Percentiles rank a stretch among this genome's conserved stretches.
Conservation (phyloP, 202 grass and related monocot species). For the Eragrostis tef region DNA sequence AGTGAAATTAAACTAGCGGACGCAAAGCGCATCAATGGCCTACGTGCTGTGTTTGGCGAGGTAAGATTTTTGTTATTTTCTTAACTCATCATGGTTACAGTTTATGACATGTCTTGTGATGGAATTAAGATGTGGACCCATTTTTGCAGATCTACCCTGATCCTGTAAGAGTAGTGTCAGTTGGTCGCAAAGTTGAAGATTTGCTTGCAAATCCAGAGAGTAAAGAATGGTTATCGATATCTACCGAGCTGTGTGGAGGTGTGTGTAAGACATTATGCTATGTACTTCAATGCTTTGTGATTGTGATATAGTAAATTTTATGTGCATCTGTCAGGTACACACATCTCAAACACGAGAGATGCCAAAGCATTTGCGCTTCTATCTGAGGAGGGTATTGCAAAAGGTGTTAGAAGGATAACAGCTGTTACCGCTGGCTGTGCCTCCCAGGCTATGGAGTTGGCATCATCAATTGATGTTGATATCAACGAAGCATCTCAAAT, state of each 20-base stretch:
- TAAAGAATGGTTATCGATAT: constrained; percentile 91
- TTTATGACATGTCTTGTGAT: constrained; percentile 28
- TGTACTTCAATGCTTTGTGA: constrained; percentile 9
- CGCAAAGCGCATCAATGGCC: constrained; percentile 79
- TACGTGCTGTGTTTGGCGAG: constrained; percentile 90
- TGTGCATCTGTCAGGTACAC: constrained; percentile 68
- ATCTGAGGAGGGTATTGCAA: constrained; percentile 96
- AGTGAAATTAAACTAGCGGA: constrained; percentile 69
- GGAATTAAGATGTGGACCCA: background rate
- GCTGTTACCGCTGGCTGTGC: constrained; percentile 89
- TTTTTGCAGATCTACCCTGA: constrained; percentile 83
- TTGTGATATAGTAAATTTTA: constrained; percentile 5
- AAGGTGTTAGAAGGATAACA: constrained; percentile 91
- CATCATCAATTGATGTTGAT: constrained; percentile 69
- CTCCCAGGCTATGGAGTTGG: constrained; percentile 66
- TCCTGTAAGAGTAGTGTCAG: constrained; percentile 89
- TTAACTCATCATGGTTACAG: constrained; percentile 14
- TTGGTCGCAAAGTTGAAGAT: constrained; percentile 84
- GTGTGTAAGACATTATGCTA: constrained; percentile 21
- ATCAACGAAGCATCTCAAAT: constrained; percentile 65
- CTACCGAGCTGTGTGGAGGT: constrained; percentile 97
- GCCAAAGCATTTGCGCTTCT: constrained; percentile 89
- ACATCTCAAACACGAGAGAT: constrained; percentile 86
- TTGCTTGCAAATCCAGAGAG: constrained; percentile 76
- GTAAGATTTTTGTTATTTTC: constrained; percentile 42